These are phyloP conservation scores for Craspedostauros australis DNA, from an alignment of 108 stramenopile genomes.

Conservation along the genomic window DNA sequence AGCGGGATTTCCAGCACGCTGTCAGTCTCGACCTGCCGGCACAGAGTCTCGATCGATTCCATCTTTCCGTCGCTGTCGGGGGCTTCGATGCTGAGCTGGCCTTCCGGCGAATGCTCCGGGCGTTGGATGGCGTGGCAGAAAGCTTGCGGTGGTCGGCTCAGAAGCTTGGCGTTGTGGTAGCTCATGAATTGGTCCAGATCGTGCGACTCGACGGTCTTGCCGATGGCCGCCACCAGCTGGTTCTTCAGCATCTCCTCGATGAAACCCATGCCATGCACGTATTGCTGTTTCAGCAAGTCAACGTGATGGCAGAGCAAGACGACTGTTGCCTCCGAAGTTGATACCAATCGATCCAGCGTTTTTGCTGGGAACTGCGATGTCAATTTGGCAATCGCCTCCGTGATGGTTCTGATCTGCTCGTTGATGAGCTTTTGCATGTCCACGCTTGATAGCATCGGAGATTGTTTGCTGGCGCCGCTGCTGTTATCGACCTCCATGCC, in stretches of 20 bases:
- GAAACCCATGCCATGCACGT: constrained; percentile 18
- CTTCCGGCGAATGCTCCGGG: constrained; percentile 58
- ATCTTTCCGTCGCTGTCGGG: constrained; percentile 4
- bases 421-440: constrained; percentile 35
- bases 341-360: constrained; percentile 11
- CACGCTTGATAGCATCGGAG: constrained; percentile 18
- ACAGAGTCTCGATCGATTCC: constrained; percentile 45
- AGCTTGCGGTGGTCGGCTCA: constrained; percentile 38
- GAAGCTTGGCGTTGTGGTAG: constrained; percentile 49
- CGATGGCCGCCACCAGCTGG: constrained; percentile 65
- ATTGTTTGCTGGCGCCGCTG: too few species aligned
- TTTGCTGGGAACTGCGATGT: constrained; percentile 8
- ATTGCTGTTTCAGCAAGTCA: constrained; percentile 6
- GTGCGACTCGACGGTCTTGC: constrained; percentile 43
- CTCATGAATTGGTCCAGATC: constrained; percentile 66
- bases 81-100: constrained; percentile 37
- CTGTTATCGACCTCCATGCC: too few species aligned
- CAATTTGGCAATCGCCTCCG: constrained; percentile 13
- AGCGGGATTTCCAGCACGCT: constrained; percentile 31
- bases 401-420: constrained; percentile 35
- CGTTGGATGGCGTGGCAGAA: constrained; percentile 70
- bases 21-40: constrained; percentile 5
- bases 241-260: constrained; percentile 57
- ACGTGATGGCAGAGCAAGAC: constrained; percentile 22
- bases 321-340: constrained; percentile 28